Evolutionary conservation across 176 grass and related monocot species (phyloP).

Genomic region (Aegilops speltoides): DNA sequence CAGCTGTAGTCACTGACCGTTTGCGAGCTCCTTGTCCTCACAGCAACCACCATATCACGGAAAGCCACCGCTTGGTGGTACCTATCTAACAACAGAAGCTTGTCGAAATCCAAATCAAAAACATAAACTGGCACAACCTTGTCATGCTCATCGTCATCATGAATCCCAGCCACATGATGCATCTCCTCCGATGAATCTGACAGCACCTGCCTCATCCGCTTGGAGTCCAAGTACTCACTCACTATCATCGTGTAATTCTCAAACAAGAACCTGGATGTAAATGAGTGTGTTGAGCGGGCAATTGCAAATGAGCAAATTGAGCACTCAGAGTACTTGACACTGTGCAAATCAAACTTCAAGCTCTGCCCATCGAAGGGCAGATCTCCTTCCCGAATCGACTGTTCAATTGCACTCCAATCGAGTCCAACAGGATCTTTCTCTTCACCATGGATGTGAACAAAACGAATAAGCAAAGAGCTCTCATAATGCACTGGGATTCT

Average conservation of each 20-base stretch:
- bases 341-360: constrained; percentile 56
- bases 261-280: constrained; percentile 85
- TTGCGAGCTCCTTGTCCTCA: constrained; percentile 86
- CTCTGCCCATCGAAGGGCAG: constrained; percentile 60
- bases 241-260: constrained; percentile 96
- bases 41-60: constrained; percentile 83
- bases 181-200: constrained; percentile 76
- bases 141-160: constrained; percentile 49
- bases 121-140: constrained; percentile 83
- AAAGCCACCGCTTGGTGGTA: constrained; percentile 91
- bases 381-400: constrained; percentile 58
- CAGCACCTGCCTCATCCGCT: constrained; percentile 79
- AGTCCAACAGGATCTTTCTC: constrained; percentile 55
- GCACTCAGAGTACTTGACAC: constrained; percentile 64
- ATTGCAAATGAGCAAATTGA: constrained; percentile 74
- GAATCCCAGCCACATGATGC: constrained; percentile 50
- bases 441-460: constrained; percentile 85
- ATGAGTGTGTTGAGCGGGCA: constrained; percentile 67
- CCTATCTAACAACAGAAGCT: constrained; percentile 67
- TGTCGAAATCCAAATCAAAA: constrained; percentile 93
- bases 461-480: constrained; percentile 66
- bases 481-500: constrained; percentile 88
- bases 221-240: constrained; percentile 90
- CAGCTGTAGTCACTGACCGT: constrained; percentile 93
- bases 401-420: constrained; percentile 67